Percentiles rank a stretch among this genome's conserved stretches.
Evolutionary conservation across 768 basidiomycete species (phyloP).

Genomic region (Xerocomus spinulosus): DNA sequence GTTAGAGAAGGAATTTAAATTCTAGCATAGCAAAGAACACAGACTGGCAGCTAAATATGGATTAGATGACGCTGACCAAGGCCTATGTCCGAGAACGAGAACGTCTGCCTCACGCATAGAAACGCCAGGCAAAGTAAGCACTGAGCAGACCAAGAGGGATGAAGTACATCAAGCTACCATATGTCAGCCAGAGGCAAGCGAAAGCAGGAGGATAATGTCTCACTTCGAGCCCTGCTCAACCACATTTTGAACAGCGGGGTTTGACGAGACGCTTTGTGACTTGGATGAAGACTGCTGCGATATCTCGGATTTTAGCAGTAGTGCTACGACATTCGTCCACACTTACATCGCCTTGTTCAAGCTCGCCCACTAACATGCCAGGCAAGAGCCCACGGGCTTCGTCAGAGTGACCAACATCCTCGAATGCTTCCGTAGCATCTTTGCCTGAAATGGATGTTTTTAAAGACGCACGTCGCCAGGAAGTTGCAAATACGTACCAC

Average conservation of each 20-base stretch:
- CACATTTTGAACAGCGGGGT: constrained; percentile 37
- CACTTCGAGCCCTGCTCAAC: constrained; percentile 70
- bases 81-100: not conserved
- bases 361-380: constrained; percentile 76
- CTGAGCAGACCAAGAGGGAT: constrained; percentile 73
- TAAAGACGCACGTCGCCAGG: not conserved
- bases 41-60: constrained; percentile 11
- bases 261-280: constrained; percentile 45
- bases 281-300: constrained; percentile 47
- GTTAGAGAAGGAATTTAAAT: constrained; percentile 11
- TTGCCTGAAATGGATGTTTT: constrained; percentile 53
- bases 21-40: constrained; percentile 17
- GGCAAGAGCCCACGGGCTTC: constrained; percentile 87
- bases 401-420: constrained; percentile 99
- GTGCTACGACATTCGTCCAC: too few species aligned
- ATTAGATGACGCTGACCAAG: not conserved
- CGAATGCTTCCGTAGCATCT: constrained; percentile 97
- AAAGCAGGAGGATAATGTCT: constrained; percentile 21
- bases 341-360: constrained; percentile 66
- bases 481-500: constrained; percentile 52
- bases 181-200: constrained; percentile 1
- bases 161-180: constrained; percentile 71
- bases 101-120: constrained; percentile 41
- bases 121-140: constrained; percentile 86
- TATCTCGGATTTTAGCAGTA: constrained; percentile 3